Evolutionary conservation across 176 grass and related monocot species (phyloP).

Genomic region (Oryza rufipogon): DNA sequence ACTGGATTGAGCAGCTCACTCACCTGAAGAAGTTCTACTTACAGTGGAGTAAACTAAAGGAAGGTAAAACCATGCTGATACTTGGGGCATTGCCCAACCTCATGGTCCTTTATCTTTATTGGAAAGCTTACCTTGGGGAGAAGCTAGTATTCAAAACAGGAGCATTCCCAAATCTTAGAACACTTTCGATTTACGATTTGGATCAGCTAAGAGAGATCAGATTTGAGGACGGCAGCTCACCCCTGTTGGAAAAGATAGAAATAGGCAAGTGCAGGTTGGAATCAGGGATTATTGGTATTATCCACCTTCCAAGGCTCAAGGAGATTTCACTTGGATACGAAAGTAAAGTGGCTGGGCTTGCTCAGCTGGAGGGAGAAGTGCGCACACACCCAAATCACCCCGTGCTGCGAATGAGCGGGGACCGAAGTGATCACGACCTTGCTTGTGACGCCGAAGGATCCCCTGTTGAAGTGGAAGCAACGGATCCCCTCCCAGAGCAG

Average conservation of each 20-base stretch:
- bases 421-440: fast-evolving
- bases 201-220: no score
- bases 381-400: neutral
- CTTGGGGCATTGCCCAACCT: neutral
- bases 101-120: neutral
- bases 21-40: neutral
- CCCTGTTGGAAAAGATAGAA: no score
- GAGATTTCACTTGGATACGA: fast-evolving
- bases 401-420: fast-evolving
- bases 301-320: neutral
- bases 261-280: neutral
- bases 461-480: neutral
- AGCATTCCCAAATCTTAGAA: neutral
- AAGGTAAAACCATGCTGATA: neutral
- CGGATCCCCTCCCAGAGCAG: no score
- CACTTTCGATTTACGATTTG: neutral
- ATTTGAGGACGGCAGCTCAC: no score
- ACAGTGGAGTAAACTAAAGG: neutral
- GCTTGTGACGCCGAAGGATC: no score
- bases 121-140: neutral
- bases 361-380: neutral
- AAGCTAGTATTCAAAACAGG: neutral
- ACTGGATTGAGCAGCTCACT: neutral
- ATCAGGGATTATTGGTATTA: slow-evolving; percentile 2
- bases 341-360: neutral